phyloP scores from a whole-genome alignment of 805 yeast species.

The Yarrowia porcina region DNA sequence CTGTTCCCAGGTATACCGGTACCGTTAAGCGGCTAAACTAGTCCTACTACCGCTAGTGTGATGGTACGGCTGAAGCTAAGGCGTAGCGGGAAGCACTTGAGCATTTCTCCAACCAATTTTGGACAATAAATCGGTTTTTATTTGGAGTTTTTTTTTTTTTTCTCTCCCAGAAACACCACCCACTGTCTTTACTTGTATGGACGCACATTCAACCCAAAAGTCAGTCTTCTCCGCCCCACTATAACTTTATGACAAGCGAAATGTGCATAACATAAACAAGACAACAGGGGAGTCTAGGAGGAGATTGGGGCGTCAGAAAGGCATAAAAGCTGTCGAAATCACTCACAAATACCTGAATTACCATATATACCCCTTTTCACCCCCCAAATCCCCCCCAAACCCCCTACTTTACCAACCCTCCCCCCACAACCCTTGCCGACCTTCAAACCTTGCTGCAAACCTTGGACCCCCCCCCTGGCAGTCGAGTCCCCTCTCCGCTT shows the following conservation, averaged over 20 bases:
- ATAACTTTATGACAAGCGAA: slow-evolving; percentile 14
- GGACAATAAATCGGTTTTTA: too few relatives aligned
- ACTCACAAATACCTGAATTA: not conserved
- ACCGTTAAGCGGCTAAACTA: not conserved
- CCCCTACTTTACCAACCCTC: not conserved
- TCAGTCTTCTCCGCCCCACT: slow-evolving; percentile 20
- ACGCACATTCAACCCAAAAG: not conserved
- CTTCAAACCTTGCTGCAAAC: not conserved
- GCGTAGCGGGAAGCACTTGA: too few relatives aligned
- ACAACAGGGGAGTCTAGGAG: not conserved
- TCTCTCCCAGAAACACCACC: not conserved
- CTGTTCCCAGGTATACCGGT: too few relatives aligned
- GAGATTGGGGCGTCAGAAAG: too few relatives aligned
- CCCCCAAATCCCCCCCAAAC: not conserved
- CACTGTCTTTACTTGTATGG: not conserved
- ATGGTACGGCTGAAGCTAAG: not conserved
- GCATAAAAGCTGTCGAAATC: too few relatives aligned
- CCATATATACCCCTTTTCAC: not conserved
- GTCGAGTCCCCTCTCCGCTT: not conserved
- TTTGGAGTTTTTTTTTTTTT: too few relatives aligned
- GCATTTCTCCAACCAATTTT: too few relatives aligned
- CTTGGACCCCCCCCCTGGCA: slow-evolving; percentile 4
- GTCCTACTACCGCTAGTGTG: not conserved
- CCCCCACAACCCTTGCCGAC: slow-evolving; percentile 8
- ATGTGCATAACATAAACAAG: slow-evolving; percentile 11